phyloP scores from a whole-genome alignment of 2,329 filamentous ascomycete genomes.

The Xylaria multiplex region DNA sequence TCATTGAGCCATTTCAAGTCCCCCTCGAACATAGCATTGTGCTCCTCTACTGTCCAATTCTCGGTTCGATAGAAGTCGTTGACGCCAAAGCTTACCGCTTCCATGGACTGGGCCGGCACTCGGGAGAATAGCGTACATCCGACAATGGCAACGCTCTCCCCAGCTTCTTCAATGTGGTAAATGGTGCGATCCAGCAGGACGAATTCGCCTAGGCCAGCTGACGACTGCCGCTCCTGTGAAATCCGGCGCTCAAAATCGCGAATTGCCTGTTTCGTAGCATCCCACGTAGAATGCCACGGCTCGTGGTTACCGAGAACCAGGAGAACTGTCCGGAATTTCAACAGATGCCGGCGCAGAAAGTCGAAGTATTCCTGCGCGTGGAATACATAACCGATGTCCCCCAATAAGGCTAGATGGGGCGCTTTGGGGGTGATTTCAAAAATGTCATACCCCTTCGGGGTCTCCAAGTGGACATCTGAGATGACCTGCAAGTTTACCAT shows the following conservation, averaged over 20 bases:
- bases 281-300: slow-evolving; percentile 57
- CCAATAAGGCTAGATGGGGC: slow-evolving; percentile 64
- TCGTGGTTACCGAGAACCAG: slow-evolving; percentile 68
- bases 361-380: slow-evolving; percentile 55
- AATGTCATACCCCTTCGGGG: slow-evolving; percentile 58
- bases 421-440: slow-evolving; percentile 60
- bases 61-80: slow-evolving; percentile 64
- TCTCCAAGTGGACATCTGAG: slow-evolving; percentile 69
- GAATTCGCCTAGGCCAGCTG: slow-evolving; percentile 48
- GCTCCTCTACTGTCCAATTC: slow-evolving; percentile 52
- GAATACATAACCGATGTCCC: slow-evolving; percentile 62
- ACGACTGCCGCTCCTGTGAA: slow-evolving; percentile 26
- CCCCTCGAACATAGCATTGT: slow-evolving; percentile 51
- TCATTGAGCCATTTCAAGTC: slow-evolving; percentile 58
- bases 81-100: slow-evolving; percentile 55
- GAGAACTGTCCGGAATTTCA: slow-evolving; percentile 60
- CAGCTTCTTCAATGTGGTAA: slow-evolving; percentile 37
- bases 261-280: slow-evolving; percentile 45
- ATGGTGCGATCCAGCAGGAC: slow-evolving; percentile 52
- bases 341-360: slow-evolving; percentile 61
- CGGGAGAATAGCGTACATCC: slow-evolving; percentile 63
- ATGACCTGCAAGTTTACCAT: slow-evolving; percentile 54
- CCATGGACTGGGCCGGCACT: slow-evolving; percentile 52
- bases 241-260: not conserved
- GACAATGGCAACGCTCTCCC: slow-evolving; percentile 51